Base-by-base conservation (phyloP, 2,329 filamentous ascomycete genomes). In the Ambrosiella cleistominuta region DNA sequence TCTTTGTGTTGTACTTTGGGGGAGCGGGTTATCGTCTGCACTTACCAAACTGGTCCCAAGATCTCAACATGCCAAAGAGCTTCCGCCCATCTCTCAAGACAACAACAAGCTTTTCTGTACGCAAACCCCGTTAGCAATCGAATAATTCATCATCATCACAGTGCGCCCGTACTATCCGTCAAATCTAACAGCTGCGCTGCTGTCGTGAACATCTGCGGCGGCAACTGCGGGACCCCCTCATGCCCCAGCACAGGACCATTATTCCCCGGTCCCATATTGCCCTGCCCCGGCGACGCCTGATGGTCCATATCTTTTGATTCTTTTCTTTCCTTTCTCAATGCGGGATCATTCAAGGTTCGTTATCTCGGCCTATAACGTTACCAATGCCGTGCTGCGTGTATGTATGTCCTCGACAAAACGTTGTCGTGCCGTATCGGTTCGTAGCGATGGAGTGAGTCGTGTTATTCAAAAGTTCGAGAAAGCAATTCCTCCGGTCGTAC, bases 141-240 rank as follows among this genome's bases (percentile, higher is more conserved):
- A 17, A 12, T 35, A 36, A 7, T 39, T 56, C 54, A n/a, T 13
- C 19, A 7, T 9, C 17, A 9, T 17, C 13, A 7, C 17, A 13
- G 17, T 45, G 13, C 42, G 13, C 7, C 13, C 86, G 75, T 81
- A 97, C 91, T 98, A 74, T 98, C 93, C 65, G 93, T 97, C 66
- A 98, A 78, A 69, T 98, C 93, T 60, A 98, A 75, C 60, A 98
- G 76, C 74, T 97, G 93, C 57, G 93, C 90, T 38, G 93, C 93
- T 38, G 93, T 98, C 15, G 93, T 95, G 73, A 98, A 98, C 85
- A 97, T 96, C 75, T 98, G 91, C 61, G 90, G 90, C 12, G 87
- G 87, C 44, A 91, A 74, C 70, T 88, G 85, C 53, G 75, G 73
- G 58, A 73, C 70, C 7, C 13, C 51, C 51, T 39, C 75, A 71